Evolutionary conservation across 257 asterid genomes (phyloP), one percentile per base, ranked within the genome.

Genomic region (Fraxinus cuspidata): DNA sequence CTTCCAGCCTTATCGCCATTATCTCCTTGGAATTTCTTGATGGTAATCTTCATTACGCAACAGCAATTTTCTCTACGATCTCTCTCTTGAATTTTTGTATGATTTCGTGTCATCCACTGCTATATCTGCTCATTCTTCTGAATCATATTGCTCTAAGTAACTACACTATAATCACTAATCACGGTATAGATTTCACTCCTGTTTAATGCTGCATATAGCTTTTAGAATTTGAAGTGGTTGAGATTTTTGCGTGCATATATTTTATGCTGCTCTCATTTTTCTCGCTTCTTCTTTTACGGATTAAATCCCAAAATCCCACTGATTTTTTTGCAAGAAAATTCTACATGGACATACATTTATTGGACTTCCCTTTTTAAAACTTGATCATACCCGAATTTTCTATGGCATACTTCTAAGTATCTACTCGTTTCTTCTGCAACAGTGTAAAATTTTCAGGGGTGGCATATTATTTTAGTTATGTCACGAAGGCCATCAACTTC

Each of bases 401-500:
- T 53, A n/a, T 4, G 4, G 49, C 21, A 16, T 6, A 8, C n/a
- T 40, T 18, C 37, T 58, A 18, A 74, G 32, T 40, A 34, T 27
- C 2, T 40, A 11, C 32, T 65, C 9, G 15, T 65, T 25, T 42
- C 12, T 76, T 8, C 44, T 65, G 79, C 53, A 38, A 1, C 74
- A 76, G 74, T 5, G 56, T 64, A 66, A 47, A 6, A 11, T 60
- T 76, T 58, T 37, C 32, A 42, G 34, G 35, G 67, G 15, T 38
- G 16, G 27, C 23, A 65, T 63, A 35, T 34, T 28, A 35, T 37
- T 29, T 56, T 34, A 74, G 77, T 77, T 74, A 86, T 86, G 90
- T 80, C 86, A 28, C 82, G 88, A 80, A 84, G 82, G 85, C 85
- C 86, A 5, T 75, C 77, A 71, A 84, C 76, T 69, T 70, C 81